phyloP scores from a whole-genome alignment of 2,329 filamentous ascomycete species.

The Monilinia fructicola region DNA sequence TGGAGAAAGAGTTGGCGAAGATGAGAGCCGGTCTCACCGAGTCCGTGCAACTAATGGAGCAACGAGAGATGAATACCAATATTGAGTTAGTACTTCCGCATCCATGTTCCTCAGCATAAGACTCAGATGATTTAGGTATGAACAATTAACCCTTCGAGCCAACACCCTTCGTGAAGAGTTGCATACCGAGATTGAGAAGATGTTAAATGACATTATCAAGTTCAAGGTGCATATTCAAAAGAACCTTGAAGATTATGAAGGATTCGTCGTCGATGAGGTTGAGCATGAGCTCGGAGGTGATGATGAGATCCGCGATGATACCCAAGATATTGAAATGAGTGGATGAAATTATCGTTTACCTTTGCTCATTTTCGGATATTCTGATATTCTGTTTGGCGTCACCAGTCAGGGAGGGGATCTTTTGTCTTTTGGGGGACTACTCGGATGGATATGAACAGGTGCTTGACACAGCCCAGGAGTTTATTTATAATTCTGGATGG shows the following conservation, averaged over 20 bases:
- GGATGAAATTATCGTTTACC: slow-evolving; percentile 24
- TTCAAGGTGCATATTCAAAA: slow-evolving; percentile 98
- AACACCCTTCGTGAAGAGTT: slow-evolving; percentile 89
- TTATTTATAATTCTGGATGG: slow-evolving; percentile 11
- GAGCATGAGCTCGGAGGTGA: slow-evolving; percentile 71
- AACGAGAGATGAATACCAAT: slow-evolving; percentile 92
- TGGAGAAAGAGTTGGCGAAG: slow-evolving; percentile 96
- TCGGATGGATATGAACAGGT: background rate
- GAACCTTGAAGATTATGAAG: slow-evolving; percentile 88
- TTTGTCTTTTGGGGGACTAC: background rate
- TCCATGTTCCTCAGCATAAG: background rate
- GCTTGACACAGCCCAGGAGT: slow-evolving; percentile 13
- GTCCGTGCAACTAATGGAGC: slow-evolving; percentile 87
- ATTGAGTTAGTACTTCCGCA: slow-evolving; percentile 68
- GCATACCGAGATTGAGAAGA: slow-evolving; percentile 94
- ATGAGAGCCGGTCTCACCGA: slow-evolving; percentile 84
- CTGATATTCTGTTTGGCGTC: slow-evolving; percentile 8
- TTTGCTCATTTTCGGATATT: background rate
- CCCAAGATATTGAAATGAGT: slow-evolving; percentile 49
- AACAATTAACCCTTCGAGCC: slow-evolving; percentile 83
- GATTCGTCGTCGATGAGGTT: slow-evolving; percentile 90
- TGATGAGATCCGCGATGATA: slow-evolving; percentile 58
- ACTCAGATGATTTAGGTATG: slow-evolving; percentile 60
- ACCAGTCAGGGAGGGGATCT: background rate
- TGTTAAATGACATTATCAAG: slow-evolving; percentile 95